Base-by-base conservation (phyloP, 176 grass and related monocot genomes). In the Echinochloa phyllopogon region DNA sequence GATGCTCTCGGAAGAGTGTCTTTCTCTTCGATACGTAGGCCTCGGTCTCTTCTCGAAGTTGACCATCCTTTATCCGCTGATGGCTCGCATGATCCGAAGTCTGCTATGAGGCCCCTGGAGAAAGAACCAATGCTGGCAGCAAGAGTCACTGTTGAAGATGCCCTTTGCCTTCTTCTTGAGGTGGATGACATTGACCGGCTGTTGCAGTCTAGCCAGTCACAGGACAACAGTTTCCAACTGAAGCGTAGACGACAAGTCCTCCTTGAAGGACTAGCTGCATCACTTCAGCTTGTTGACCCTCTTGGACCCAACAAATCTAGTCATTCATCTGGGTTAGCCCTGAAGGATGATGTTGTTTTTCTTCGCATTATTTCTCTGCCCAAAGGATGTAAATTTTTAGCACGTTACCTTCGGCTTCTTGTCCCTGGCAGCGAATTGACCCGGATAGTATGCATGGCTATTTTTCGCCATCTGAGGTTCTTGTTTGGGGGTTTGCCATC, bases 151-250 rank as follows among this genome's bases (percentile, higher is more conserved):
- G 84, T 96, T 81, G 97, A 99, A 89, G 97, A 99, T 82, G 86
- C 92, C 58, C 75, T 99, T 29, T 88, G 90, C 53, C 75, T 99
- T 80, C 85, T 99, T 73, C 91, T 99, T 65, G 92, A 99, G 83
- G 83, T 99, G 69, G 97, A 99, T 91, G 97, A 99, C 82, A 94
- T 92, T 72, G 97, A 99, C 75, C 78, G 97, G 13, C 72, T 96
- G 64, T 73, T 96, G 69, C 91, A 89, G 81, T 87, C 85, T 83
- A 94, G 86, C 79, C 94, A 89, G 61, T 85, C 92, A 58, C 97
- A 99, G 77, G 94, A 99, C 77, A 94, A 93, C 56, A 91, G 88
- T 50, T 92, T 94, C 60, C 94, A 96, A 83, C 89, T 96, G 38
- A 96, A 87, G 73, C 79, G 88, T 72, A 92, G 88, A 60, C 74